Percentiles rank a stretch among this genome's conserved stretches.
These are phyloP conservation scores for Mycotypha africana DNA, from an alignment of 371 early-diverging fungal genomes.

Conservation along the genomic window DNA sequence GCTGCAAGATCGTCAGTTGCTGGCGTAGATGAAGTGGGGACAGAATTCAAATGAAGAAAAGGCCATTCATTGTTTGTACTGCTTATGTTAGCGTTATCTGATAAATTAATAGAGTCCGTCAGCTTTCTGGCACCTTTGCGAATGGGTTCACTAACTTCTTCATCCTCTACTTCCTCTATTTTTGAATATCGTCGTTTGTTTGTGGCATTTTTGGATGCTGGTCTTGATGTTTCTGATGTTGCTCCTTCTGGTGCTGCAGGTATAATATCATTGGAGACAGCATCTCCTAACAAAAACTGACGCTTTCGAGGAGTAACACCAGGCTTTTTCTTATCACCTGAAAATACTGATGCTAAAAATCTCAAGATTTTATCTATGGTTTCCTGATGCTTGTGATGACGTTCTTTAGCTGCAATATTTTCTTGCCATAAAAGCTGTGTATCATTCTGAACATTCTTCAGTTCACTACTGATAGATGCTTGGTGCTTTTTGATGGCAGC, in stretches of 20 bases:
- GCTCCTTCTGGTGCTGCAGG: no score
- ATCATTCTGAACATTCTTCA: slow-evolving; percentile 83
- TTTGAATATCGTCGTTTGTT: slow-evolving; percentile 17
- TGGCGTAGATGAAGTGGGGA: slow-evolving; percentile 8
- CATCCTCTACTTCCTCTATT: slow-evolving; percentile 27
- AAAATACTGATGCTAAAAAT: slow-evolving; percentile 76
- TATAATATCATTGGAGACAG: no score
- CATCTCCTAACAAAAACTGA: slow-evolving; percentile 37
- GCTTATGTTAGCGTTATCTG: slow-evolving; percentile 18
- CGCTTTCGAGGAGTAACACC: slow-evolving; percentile 55
- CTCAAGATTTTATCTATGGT: slow-evolving; percentile 87
- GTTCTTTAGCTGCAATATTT: slow-evolving; percentile 64
- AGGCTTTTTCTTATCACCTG: slow-evolving; percentile 52
- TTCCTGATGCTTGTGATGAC: slow-evolving; percentile 82
- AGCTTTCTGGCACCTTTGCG: slow-evolving; percentile 8
- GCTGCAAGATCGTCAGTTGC: slow-evolving; percentile 30
- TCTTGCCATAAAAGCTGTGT: slow-evolving; percentile 91
- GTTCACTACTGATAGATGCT: slow-evolving; percentile 76
- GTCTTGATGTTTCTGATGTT: slow-evolving; percentile 6
- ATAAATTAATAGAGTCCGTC: slow-evolving; percentile 15
- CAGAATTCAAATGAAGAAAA: neutral
- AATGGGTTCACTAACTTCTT: slow-evolving; percentile 15
- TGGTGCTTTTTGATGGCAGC: slow-evolving; percentile 88
- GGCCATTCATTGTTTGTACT: slow-evolving; percentile 1
- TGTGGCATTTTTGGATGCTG: neutral